A percentile compares a stretch with the other conserved stretches of the same genome.
These are phyloP conservation scores for Ceratocystis variospora DNA, from an alignment of 2,329 filamentous ascomycete species.

Conservation along the genomic window DNA sequence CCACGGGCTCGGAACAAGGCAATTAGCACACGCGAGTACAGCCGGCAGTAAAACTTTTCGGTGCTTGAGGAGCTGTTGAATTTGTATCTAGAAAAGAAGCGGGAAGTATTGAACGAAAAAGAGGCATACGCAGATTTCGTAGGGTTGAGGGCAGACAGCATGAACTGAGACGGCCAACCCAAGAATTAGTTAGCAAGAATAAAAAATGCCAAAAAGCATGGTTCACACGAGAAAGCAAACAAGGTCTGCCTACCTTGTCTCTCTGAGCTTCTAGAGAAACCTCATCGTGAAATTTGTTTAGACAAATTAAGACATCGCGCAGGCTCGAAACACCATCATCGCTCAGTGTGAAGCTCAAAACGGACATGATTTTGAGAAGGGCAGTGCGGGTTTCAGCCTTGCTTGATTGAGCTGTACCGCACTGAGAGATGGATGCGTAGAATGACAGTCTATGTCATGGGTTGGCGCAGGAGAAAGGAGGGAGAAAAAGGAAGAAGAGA, in stretches of 20 bases:
- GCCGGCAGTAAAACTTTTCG: slow-evolving; percentile 54
- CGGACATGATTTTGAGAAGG: slow-evolving; percentile 33
- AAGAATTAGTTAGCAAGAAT: slow-evolving; percentile 38
- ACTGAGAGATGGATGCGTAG: no score
- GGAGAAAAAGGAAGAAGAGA: neutral
- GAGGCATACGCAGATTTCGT: slow-evolving; percentile 69
- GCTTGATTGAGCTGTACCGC: neutral
- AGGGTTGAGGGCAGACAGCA: slow-evolving; percentile 62
- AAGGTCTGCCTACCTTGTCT: slow-evolving; percentile 40
- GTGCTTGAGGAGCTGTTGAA: slow-evolving; percentile 44
- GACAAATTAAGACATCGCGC: slow-evolving; percentile 59
- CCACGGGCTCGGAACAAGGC: slow-evolving; percentile 59
- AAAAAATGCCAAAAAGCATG: neutral
- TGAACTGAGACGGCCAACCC: slow-evolving; percentile 38
- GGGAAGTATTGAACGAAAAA: slow-evolving; percentile 50
- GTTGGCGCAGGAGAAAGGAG: neutral
- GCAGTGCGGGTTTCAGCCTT: neutral
- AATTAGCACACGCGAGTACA: slow-evolving; percentile 45
- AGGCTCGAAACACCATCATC: slow-evolving; percentile 58
- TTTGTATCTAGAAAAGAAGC: slow-evolving; percentile 61
- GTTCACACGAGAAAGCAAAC: slow-evolving; percentile 13
- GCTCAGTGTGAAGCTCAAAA: slow-evolving; percentile 59
- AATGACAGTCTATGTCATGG: neutral
- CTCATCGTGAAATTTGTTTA: slow-evolving; percentile 67
- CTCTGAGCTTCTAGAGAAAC: slow-evolving; percentile 60